Base-by-base conservation (phyloP, 306 rosid species). In the Prunus mira region DNA sequence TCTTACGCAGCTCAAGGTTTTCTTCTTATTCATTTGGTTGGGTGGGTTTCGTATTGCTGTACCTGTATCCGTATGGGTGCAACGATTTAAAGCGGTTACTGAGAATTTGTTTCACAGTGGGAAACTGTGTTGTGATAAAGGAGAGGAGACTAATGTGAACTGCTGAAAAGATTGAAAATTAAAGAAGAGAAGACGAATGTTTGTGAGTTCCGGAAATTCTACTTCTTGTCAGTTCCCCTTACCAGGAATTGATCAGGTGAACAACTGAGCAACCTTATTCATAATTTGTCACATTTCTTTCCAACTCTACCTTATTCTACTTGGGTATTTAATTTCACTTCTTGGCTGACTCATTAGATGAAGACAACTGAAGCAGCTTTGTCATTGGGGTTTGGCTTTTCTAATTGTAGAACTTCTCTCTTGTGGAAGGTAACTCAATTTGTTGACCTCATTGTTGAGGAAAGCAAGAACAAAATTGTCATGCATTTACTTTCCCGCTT, bases 391-490 rank as follows among this genome's bases (percentile, higher is more conserved):
- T 56, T 43, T 47, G 60, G 68, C 65, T 71, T 78, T 49, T 78
- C 78, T 18, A 75, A 62, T 72, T 34, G 63, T 55, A 9, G 54
- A 63, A 28, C 71, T 64, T 75, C 72, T 15, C 7, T 74, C 67
- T 38, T 51, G n/a, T 68, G 60, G 5, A 84, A 79, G 82, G 89
- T 78, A 80, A 54, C 64, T 54, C 75, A 19, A 74, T 79, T 81
- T 61, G 17, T 45, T 66, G 58, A 73, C 38, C 70, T 46, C 19
- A 56, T 67, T 45, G 71, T 61, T 19, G 73, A 85, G 83, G 86
- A 74, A 73, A 47, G 78, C 75, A 17, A 77, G 63, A 78, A 20
- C 2, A 19, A 58, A 49, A 45, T 34, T 58, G 45, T 25, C 19
- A 20, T 43, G 24, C 24, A 15, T 58, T 52, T 54, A n/a, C 24